These are phyloP conservation scores for Senecio squalidus DNA, from an alignment of 140 eudicot species.

Conservation along the genomic window DNA sequence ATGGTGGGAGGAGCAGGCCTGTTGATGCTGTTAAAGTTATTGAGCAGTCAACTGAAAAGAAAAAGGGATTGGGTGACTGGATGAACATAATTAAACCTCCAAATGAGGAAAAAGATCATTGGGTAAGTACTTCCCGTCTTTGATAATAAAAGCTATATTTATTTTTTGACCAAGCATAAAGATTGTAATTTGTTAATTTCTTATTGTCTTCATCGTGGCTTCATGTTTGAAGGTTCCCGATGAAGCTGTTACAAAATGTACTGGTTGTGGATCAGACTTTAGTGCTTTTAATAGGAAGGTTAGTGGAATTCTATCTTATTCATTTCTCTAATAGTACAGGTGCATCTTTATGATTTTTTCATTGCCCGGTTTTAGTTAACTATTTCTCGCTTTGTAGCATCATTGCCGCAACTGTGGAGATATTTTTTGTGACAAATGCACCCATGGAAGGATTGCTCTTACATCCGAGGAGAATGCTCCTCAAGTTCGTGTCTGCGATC, in stretches of 20 bases:
- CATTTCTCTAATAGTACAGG: background rate
- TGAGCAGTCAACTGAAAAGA: conserved; percentile 80
- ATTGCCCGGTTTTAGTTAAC: background rate
- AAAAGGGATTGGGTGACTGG: conserved; percentile 90
- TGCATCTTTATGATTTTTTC: background rate
- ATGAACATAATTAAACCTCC: conserved; percentile 74
- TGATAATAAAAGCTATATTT: no score
- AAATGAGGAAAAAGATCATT: conserved; percentile 93
- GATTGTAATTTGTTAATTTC: background rate
- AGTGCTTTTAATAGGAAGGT: conserved; percentile 85
- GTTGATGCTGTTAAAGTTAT: conserved; percentile 49
- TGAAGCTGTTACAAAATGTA: conserved; percentile 89
- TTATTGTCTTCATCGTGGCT: background rate
- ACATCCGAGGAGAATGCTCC: conserved; percentile 84
- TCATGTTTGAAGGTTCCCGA: conserved; percentile 68
- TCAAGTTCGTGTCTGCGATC: conserved; percentile 93
- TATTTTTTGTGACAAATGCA: conserved; percentile 93
- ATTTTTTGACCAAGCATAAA: no score
- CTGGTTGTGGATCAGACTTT: conserved; percentile 76
- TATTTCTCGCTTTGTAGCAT: conserved; percentile 43
- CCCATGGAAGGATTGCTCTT: conserved; percentile 95
- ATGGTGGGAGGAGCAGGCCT: conserved; percentile 69
- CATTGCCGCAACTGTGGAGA: conserved; percentile 99
- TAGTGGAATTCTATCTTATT: background rate
- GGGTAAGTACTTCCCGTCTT: conserved; percentile 47